Evolutionary conservation across 75 land plant genomes (phyloP), one percentile per base, ranked within the genome.

Genomic region (Isoetes taiwanensis): DNA sequence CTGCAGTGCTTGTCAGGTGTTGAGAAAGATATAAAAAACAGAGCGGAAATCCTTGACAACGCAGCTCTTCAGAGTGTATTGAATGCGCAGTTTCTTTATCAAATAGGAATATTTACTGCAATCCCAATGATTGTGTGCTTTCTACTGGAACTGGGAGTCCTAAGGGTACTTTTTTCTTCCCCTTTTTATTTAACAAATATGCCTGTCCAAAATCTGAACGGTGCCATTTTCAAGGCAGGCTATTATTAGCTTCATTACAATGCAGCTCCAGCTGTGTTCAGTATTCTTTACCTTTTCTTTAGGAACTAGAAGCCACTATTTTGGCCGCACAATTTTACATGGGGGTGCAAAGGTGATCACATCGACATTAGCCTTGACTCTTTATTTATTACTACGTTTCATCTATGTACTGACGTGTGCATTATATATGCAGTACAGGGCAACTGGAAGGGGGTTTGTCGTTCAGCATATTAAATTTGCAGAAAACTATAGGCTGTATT

Each of bases 391-490:
- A n/a, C n/a, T n/a, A n/a, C n/a, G n/a, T n/a, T n/a, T n/a, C n/a
- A 14, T 37, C 38, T 14, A 6, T 46, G 6, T 6, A 23, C n/a
- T n/a, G n/a, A n/a, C n/a, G n/a, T n/a, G n/a, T n/a, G n/a, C n/a
- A n/a, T n/a, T 10, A 61, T 21, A 41, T 23, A n/a, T 64, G 50
- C 85, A 91, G 96, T 93, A 93, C 52, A 80, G 78, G 60, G 90
- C 96, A 37, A 93, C 98, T 41, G 98, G 98, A 52, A 74, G 98
- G 58, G 98, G 98, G 4, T 93, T 93, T 82, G 98, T 93, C 31
- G 98, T 93, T 9, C 78, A 72, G 4, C 98, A 93, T 59, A 88
- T 84, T 8, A 84, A 79, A 50, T 93, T 88, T 63, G 79, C 96
- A 35, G 98, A 93, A 61, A 93, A 88, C 58, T 93, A 93, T 54